Evolutionary conservation across 805 yeast species (phyloP).

Genomic region (Candida bentonensis): DNA sequence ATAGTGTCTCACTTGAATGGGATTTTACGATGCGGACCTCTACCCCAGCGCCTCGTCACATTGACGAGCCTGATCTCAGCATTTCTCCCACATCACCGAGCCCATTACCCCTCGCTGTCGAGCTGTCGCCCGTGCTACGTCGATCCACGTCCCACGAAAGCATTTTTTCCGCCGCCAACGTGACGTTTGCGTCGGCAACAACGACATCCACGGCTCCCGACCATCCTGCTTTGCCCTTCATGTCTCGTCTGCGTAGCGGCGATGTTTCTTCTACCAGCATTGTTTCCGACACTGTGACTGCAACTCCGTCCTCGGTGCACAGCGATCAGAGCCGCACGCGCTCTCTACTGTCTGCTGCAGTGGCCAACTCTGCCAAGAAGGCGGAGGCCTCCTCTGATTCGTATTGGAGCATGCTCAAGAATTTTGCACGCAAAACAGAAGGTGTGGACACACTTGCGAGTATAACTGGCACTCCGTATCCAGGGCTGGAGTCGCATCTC

Average conservation of each 20-base stretch:
- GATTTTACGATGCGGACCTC: background rate
- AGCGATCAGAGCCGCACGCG: background rate
- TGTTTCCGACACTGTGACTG: constrained; percentile 1
- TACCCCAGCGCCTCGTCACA: background rate
- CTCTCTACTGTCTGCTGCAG: background rate
- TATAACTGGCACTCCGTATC: too few species aligned
- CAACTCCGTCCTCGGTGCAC: background rate
- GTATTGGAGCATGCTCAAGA: background rate
- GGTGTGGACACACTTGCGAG: too few species aligned
- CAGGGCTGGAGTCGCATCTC: too few species aligned
- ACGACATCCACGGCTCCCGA: background rate
- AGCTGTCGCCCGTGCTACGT: background rate
- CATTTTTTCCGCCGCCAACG: background rate
- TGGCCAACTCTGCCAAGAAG: constrained; percentile 1
- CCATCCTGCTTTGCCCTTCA: background rate
- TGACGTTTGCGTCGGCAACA: background rate
- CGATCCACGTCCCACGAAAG: background rate
- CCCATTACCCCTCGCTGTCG: background rate
- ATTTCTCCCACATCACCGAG: background rate
- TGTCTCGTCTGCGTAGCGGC: background rate
- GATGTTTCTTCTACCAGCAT: background rate
- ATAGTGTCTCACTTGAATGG: background rate
- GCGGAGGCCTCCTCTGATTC: background rate
- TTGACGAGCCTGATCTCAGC: background rate
- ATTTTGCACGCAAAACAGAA: constrained; percentile 1